Evolutionary conservation across 148 eudicot species (phyloP), one percentile per base, ranked within the genome.

Genomic region (Amaranthus cruentus): DNA sequence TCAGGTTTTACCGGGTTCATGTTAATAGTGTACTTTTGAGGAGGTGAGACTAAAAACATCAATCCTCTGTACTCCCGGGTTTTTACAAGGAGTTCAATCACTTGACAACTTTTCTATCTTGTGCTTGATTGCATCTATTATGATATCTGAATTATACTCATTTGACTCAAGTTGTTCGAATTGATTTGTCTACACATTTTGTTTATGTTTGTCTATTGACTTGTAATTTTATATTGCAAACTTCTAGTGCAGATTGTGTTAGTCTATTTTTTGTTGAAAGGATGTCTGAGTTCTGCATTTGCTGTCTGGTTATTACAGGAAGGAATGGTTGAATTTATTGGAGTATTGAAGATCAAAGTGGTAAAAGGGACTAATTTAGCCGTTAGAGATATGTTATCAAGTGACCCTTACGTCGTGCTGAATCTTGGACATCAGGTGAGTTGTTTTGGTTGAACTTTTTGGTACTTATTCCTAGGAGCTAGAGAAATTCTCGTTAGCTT

Each of bases 391-490:
- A 87, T 94, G 91, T 77, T 90, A 70, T 81, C 98, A 47, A 94
- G 98, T 75, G 98, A 94, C 70, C 98, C 98, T 54, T 94, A 94
- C 62, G 98, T 91, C 62, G 82, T 91, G 71, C 84, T 94, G 73
- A 83, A 75, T 69, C 87, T 94, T 58, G 98, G 97, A 47, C 81
- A 87, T 43, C 97, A 94, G 97, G 98, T 94, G 49, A 73, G 87
- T 79, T 58, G 42, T 46, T 43, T 48, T 66, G 60, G 2, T 6
- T 79, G n/a, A 60, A 68, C 55, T 47, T 4, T 71, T 60, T 66
- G 15, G 15, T 72, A 60, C 47, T 18, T 18, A 28, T 48, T 28
- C 38, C 38, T 28, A 28, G 43, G 55, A 4, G 42, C 60, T 0
- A n/a, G 55, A 59, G 28, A 47, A 55, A 47, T 57, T 47, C 55